Conservation (phyloP, 495 filamentous ascomycete genomes). For the Patellaria atrata region DNA sequence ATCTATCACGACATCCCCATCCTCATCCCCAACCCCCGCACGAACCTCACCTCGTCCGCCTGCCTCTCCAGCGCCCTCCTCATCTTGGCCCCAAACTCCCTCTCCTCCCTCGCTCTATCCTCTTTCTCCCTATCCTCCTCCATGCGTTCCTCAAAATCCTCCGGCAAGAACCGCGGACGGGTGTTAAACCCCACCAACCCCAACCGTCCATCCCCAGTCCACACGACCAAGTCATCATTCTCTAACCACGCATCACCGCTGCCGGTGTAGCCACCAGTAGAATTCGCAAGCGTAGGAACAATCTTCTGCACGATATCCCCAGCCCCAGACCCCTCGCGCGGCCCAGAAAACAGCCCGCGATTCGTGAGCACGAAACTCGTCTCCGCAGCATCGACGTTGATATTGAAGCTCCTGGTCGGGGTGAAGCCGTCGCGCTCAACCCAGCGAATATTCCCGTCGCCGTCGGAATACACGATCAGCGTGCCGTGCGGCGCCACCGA, state of each 20-base stretch:
- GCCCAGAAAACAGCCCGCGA: too few species aligned
- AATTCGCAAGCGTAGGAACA: constrained; percentile 18
- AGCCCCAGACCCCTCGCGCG: constrained; percentile 13
- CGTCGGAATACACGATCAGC: constrained; percentile 70
- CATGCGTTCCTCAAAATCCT: constrained; percentile 8
- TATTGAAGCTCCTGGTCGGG: constrained; percentile 62
- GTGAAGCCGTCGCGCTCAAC: constrained; percentile 74
- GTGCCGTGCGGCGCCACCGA: constrained; percentile 76
- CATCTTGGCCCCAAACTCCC: too few species aligned
- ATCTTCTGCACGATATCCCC: constrained; percentile 32
- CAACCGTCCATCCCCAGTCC: constrained; percentile 29
- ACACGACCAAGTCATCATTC: constrained; percentile 25
- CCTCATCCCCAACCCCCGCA: too few species aligned
- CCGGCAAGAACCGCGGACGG: constrained; percentile 5
- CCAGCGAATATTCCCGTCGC: constrained; percentile 78
- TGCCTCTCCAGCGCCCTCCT: too few species aligned
- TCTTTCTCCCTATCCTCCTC: constrained; percentile 16
- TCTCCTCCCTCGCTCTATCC: too few species aligned
- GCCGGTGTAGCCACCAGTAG: not conserved
- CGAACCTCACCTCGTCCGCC: constrained; percentile 70
- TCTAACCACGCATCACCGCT: constrained; percentile 10
- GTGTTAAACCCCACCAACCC: constrained; percentile 27
- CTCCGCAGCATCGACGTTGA: constrained; percentile 38
- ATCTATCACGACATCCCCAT: too few species aligned
- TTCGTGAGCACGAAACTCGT: not conserved